phyloP scores from a whole-genome alignment of 2,329 filamentous ascomycete species.

The Diaporthe vexans region DNA sequence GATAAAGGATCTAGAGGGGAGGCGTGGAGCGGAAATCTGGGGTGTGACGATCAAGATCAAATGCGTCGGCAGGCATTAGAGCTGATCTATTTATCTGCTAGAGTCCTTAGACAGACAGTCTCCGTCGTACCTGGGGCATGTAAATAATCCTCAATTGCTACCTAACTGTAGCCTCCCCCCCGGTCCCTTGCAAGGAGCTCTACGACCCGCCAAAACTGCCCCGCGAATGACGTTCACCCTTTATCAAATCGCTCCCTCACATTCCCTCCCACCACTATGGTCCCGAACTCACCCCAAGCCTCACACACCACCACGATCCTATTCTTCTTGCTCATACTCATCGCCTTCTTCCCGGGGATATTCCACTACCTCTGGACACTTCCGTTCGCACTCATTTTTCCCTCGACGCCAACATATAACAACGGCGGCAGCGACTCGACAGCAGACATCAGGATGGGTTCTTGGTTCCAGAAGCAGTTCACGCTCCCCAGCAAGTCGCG shows the following conservation, averaged over 20 bases:
- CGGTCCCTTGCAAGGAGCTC: slow-evolving; percentile 15
- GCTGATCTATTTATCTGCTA: background rate
- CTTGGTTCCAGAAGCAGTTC: slow-evolving; percentile 89
- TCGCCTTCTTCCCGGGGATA: slow-evolving; percentile 65
- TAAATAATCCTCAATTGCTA: slow-evolving; percentile 23
- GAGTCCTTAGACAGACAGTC: background rate
- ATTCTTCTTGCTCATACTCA: slow-evolving; percentile 62
- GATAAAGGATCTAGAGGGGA: background rate
- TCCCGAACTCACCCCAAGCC: slow-evolving; percentile 40
- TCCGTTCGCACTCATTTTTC: slow-evolving; percentile 58
- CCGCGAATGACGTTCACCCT: slow-evolving; percentile 41
- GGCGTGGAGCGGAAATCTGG: background rate
- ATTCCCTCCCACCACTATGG: slow-evolving; percentile 3
- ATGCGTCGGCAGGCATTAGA: slow-evolving; percentile 23
- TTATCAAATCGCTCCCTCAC: slow-evolving; percentile 21
- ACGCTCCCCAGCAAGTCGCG: slow-evolving; percentile 81
- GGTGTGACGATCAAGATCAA: background rate
- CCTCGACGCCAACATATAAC: slow-evolving; percentile 50
- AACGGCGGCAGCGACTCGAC: slow-evolving; percentile 43
- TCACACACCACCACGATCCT: slow-evolving; percentile 56
- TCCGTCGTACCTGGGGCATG: background rate
- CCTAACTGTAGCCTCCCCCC: background rate
- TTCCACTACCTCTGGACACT: slow-evolving; percentile 68
- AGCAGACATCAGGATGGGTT: slow-evolving; percentile 65
- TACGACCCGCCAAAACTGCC: slow-evolving; percentile 32